A percentile compares a stretch with the other conserved stretches of the same genome.
Evolutionary conservation across 768 basidiomycete genomes (phyloP).

Genomic region (Cantharellus anzutake): DNA sequence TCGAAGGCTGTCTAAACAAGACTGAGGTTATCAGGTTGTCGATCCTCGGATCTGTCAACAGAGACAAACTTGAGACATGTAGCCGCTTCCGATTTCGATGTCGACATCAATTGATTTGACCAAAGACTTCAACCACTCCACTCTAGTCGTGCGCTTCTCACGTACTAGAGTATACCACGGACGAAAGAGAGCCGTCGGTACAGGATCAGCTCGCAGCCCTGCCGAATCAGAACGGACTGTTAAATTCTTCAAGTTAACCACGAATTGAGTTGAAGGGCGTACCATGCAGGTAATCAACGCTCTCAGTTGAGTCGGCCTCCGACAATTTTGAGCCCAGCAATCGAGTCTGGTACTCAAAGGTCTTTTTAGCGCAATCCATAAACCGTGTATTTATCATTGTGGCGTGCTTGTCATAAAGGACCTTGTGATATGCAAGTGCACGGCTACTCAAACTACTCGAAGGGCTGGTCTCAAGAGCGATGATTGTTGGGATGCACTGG

Average conservation of each 20-base stretch:
- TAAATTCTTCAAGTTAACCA: no score
- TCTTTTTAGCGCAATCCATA: slow-evolving; percentile 55
- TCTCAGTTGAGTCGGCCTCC: no score
- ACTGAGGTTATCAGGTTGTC: not conserved
- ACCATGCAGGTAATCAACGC: no score
- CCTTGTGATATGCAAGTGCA: slow-evolving; percentile 60
- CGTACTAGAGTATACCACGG: slow-evolving; percentile 83
- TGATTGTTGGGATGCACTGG: slow-evolving; percentile 78
- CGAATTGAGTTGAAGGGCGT: no score
- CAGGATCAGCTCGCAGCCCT: not conserved
- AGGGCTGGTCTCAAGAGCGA: slow-evolving; percentile 82
- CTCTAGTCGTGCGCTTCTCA: slow-evolving; percentile 71
- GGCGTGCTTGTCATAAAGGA: slow-evolving; percentile 75
- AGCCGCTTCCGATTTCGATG: slow-evolving; percentile 4
- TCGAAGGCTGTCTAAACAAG: slow-evolving; percentile 51
- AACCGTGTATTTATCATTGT: slow-evolving; percentile 78
- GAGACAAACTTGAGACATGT: not conserved
- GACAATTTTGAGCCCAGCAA: slow-evolving; percentile 12
- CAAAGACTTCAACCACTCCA: slow-evolving; percentile 74
- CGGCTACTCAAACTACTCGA: slow-evolving; percentile 39
- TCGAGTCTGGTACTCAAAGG: slow-evolving; percentile 68
- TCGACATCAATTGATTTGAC: slow-evolving; percentile 66
- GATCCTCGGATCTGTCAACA: not conserved
- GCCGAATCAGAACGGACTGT: not conserved
- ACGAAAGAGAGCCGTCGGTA: slow-evolving; percentile 44